phyloP scores from a whole-genome alignment of 306 rosid genomes.

The Cucumis cinereus region DNA sequence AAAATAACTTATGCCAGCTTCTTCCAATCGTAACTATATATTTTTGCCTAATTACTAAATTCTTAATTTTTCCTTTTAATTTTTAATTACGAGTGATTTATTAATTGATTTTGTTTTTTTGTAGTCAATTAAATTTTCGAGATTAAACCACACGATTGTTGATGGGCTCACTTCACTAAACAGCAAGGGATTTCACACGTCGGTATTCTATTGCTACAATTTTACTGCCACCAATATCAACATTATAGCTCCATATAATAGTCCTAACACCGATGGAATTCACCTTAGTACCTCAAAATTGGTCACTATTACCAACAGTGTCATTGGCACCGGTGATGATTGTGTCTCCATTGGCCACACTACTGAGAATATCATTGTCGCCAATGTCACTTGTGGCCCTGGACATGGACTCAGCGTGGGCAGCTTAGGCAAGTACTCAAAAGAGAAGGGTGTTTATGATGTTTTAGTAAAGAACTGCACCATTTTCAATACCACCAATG shows the following conservation, averaged over 20 bases:
- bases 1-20: constrained; percentile 7
- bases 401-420: constrained; percentile 70
- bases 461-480: constrained; percentile 41
- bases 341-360: constrained; percentile 57
- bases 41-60: not conserved
- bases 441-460: constrained; percentile 24
- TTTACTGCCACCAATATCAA: constrained; percentile 14
- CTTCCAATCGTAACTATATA: constrained; percentile 34
- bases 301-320: constrained; percentile 19
- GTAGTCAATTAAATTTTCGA: constrained; percentile 36
- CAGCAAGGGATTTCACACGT: constrained; percentile 43
- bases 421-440: constrained; percentile 49
- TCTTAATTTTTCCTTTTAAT: too few relatives aligned
- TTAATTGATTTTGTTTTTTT: not conserved
- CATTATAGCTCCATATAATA: constrained; percentile 34
- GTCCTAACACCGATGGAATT: constrained; percentile 84
- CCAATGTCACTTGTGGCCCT: constrained; percentile 46
- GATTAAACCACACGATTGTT: constrained; percentile 25
- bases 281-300: constrained; percentile 25
- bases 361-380: constrained; percentile 9
- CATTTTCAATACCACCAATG: constrained; percentile 37
- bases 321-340: constrained; percentile 60
- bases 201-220: constrained; percentile 15
- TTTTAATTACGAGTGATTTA: not conserved
- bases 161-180: constrained; percentile 37